A percentile compares a stretch with the other conserved stretches of the same genome.
Evolutionary conservation across 1,284 basidiomycete genomes (phyloP).

Genomic region (Wallemia mellicola): DNA sequence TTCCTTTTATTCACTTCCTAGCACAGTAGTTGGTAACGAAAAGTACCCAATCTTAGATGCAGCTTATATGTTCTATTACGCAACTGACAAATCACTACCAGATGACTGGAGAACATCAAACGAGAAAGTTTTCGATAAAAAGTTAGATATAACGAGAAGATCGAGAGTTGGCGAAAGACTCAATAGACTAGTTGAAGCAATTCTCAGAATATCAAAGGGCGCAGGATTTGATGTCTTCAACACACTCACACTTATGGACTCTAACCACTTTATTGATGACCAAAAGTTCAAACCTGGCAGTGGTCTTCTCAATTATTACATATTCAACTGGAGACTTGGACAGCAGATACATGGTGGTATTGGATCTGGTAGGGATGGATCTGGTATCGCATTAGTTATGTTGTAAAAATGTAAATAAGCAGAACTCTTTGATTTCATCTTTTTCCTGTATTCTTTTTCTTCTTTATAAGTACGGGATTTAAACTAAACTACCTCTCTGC

Average conservation of each 20-base stretch:
- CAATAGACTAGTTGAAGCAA: slow-evolving; percentile 39
- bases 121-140: slow-evolving; percentile 10
- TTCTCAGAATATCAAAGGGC: slow-evolving; percentile 44
- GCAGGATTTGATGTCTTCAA: slow-evolving; percentile 88
- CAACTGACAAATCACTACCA: slow-evolving; percentile 29
- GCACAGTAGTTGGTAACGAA: slow-evolving; percentile 42
- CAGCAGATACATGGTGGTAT: slow-evolving; percentile 7
- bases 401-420: slow-evolving; percentile 4
- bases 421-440: too few species aligned
- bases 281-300: slow-evolving; percentile 14
- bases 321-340: slow-evolving; percentile 7
- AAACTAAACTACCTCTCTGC: too few species aligned
- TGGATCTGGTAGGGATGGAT: slow-evolving; percentile 5
- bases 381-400: slow-evolving; percentile 8
- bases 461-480: too few species aligned
- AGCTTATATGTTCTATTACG: slow-evolving; percentile 83
- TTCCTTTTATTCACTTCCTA: slow-evolving; percentile 89
- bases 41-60: slow-evolving; percentile 42
- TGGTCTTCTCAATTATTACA: not conserved
- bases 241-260: slow-evolving; percentile 81
- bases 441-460: too few species aligned
- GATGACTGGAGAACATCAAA: slow-evolving; percentile 23
- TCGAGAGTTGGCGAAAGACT: slow-evolving; percentile 37
- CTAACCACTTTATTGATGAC: slow-evolving; percentile 47
- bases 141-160: slow-evolving; percentile 24